phyloP scores from a whole-genome alignment of 2,329 filamentous ascomycete genomes.

The Apiospora arundinis region DNA sequence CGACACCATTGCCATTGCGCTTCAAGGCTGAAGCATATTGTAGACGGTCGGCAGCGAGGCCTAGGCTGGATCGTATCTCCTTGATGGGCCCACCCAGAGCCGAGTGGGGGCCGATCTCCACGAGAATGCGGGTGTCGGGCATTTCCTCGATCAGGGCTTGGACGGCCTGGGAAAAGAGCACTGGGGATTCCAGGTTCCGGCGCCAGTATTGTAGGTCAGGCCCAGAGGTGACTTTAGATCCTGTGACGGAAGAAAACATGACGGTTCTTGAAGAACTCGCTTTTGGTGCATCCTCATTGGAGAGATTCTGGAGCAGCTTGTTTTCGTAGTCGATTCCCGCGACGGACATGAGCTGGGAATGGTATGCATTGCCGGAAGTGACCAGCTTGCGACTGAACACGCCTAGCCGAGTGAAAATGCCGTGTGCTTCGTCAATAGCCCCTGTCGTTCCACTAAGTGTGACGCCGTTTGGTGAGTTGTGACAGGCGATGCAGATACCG shows the following conservation, averaged over 20 bases:
- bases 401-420: no score
- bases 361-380: no score
- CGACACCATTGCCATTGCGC: no score
- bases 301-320: no score
- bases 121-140: constrained; percentile 25
- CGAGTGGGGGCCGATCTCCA: constrained; percentile 41
- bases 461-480: constrained; percentile 49
- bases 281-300: no score
- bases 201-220: constrained; percentile 35
- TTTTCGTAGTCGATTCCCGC: no score
- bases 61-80: no score
- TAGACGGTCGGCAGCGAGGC: no score
- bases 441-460: constrained; percentile 55
- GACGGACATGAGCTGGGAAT: no score
- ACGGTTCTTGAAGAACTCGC: no score
- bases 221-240: constrained; percentile 23
- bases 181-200: constrained; percentile 34
- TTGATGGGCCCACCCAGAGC: constrained; percentile 41
- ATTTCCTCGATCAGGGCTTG: constrained; percentile 35
- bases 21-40: no score
- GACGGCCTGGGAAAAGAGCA: constrained; percentile 42
- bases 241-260: constrained; percentile 18
- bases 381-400: no score
- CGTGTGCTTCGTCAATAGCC: constrained; percentile 47
- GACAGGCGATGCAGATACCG: constrained; percentile 39